Conservation (phyloP, 345 rosid species). For the Noccaea bulbosa region DNA sequence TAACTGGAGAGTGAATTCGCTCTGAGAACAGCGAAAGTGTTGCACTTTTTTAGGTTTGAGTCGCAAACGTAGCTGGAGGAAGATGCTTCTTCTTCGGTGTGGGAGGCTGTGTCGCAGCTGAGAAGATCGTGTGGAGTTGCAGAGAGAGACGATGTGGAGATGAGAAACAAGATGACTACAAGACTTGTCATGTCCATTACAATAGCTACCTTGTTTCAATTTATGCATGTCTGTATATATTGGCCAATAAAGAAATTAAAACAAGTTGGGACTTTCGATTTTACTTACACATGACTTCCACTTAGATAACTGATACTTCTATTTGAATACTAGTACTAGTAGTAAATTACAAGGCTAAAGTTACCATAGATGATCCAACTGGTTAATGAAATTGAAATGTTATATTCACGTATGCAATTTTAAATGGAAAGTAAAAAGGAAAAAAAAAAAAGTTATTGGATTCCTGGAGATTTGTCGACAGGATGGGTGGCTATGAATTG, state of each 20-base stretch:
- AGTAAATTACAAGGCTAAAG: not conserved
- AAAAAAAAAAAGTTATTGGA: not conserved
- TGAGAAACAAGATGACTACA: slow-evolving; percentile 40
- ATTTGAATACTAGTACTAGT: not conserved
- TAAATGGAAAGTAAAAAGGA: too few relatives aligned
- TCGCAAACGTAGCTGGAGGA: slow-evolving; percentile 54
- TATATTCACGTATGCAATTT: not conserved
- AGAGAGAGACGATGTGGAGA: slow-evolving; percentile 43
- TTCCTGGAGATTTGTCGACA: slow-evolving; percentile 22
- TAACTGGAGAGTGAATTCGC: slow-evolving; percentile 56
- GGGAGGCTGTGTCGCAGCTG: slow-evolving; percentile 51
- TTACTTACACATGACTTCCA: slow-evolving; percentile 17
- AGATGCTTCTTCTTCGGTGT: slow-evolving; percentile 48
- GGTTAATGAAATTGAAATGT: too few relatives aligned
- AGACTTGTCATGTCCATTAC: slow-evolving; percentile 44
- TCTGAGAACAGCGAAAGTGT: slow-evolving; percentile 63
- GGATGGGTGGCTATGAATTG: slow-evolving; percentile 39
- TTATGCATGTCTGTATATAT: slow-evolving; percentile 19
- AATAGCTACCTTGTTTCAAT: not conserved
- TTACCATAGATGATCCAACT: not conserved
- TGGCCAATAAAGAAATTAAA: not conserved
- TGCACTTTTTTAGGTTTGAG: slow-evolving; percentile 46
- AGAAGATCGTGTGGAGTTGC: slow-evolving; percentile 41
- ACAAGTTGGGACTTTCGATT: slow-evolving; percentile 9
- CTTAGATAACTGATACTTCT: slow-evolving; percentile 1